phyloP scores from a whole-genome alignment of 2,329 filamentous ascomycete species.

The Penicillium italicum region DNA sequence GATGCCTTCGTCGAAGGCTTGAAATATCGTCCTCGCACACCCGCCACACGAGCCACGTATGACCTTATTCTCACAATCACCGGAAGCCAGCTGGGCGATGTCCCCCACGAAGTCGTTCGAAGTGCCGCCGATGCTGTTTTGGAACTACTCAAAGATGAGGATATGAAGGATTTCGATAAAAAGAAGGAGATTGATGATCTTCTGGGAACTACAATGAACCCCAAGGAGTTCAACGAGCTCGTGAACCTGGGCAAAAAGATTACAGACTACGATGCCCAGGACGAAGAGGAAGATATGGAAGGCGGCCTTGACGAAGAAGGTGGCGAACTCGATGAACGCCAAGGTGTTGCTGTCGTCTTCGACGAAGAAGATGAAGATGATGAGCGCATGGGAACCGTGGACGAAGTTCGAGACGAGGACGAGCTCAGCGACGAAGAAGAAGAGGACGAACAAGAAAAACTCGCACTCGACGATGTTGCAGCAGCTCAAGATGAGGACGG shows the following conservation, averaged over 20 bases:
- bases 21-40: slow-evolving; percentile 84
- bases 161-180: slow-evolving; percentile 95
- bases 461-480: slow-evolving; percentile 47
- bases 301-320: slow-evolving; percentile 64
- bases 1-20: slow-evolving; percentile 89
- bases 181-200: slow-evolving; percentile 97
- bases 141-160: slow-evolving; percentile 90
- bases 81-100: slow-evolving; percentile 82
- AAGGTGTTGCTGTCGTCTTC: slow-evolving; percentile 96
- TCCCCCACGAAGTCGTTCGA: slow-evolving; percentile 83
- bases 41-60: slow-evolving; percentile 87
- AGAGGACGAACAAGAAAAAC: slow-evolving; percentile 58
- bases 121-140: slow-evolving; percentile 91
- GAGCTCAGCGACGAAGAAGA: slow-evolving; percentile 69
- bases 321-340: slow-evolving; percentile 82
- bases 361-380: slow-evolving; percentile 88
- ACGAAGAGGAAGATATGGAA: slow-evolving; percentile 86
- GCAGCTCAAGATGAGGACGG: slow-evolving; percentile 44
- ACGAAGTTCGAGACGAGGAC: slow-evolving; percentile 81
- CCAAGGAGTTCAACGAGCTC: slow-evolving; percentile 94
- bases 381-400: slow-evolving; percentile 69
- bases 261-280: slow-evolving; percentile 94
- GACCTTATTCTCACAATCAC: slow-evolving; percentile 91
- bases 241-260: slow-evolving; percentile 98
- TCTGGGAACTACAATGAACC: slow-evolving; percentile 72